Conservation (phyloP, 306 rosid genomes). For the Prunus davidiana region DNA sequence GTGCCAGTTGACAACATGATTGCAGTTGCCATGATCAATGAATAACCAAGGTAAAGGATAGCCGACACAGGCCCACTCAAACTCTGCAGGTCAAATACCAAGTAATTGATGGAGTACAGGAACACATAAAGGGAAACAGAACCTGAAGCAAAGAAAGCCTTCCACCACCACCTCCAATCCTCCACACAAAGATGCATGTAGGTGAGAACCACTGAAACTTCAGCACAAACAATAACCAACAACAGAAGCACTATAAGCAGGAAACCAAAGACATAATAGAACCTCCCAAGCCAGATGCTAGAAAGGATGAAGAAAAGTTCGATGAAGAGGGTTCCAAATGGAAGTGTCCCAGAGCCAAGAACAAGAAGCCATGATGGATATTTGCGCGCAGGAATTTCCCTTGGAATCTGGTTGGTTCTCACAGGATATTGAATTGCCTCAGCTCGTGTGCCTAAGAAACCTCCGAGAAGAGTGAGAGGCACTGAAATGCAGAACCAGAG, state of each 20-base stretch:
- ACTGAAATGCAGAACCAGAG: conserved; percentile 98
- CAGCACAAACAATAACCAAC: conserved; percentile 86
- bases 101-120: conserved; percentile 88
- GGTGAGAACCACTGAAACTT: conserved; percentile 94
- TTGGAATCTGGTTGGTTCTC: conserved; percentile 90
- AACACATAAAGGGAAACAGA: conserved; percentile 87
- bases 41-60: conserved; percentile 81
- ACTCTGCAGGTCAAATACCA: conserved; percentile 92
- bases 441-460: conserved; percentile 78
- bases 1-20: conserved; percentile 90
- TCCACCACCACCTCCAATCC: conserved; percentile 99
- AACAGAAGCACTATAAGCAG: conserved; percentile 68
- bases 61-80: conserved; percentile 96
- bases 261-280: conserved; percentile 92
- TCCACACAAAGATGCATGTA: conserved; percentile 98
- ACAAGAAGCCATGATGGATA: conserved; percentile 98
- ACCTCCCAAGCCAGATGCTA: conserved; percentile 98
- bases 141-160: conserved; percentile 94
- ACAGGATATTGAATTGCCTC: conserved; percentile 73
- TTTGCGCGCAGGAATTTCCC: conserved; percentile 89
- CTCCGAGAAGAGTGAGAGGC: conserved; percentile 92
- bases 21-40: conserved; percentile 88
- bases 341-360: conserved; percentile 95
- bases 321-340: conserved; percentile 95
- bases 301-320: conserved; percentile 96